Evolutionary conservation across 2,329 filamentous ascomycete species (phyloP), one percentile per base, ranked within the genome.

Genomic region (Arthrobotrys megalospora): DNA sequence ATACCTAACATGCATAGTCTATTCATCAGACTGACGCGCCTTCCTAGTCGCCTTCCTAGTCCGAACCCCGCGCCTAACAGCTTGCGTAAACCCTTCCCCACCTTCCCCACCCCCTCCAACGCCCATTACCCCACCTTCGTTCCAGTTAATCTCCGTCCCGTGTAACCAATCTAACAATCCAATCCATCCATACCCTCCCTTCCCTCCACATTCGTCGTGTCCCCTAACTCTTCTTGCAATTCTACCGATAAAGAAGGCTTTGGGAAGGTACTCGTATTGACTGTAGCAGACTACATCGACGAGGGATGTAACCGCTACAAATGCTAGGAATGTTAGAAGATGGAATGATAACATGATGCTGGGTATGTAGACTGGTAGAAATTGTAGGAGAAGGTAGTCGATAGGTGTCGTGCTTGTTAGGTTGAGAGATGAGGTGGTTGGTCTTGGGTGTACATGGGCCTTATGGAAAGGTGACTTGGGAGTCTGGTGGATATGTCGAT

Each of bases 341-440:
- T 94, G 92, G 41, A 91, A 90, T 7, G 90, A 89, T 47, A 93
- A 86, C n/a, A 88, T 80, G 19, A 90, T 84, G 0, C 91, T 88
- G 0, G 92, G 90, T 0, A 92, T 83, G 82, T 92, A 92, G 6
- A 90, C 84, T 0, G 92, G 91, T 0, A 92, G 73, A 82, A 91
- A 89, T 58, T 88, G 88, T 78, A 88, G 86, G 0, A 93, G 83
- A 6, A 93, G 84, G 58, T 91, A 88, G 0, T 90, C 87, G 0
- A 89, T 80, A 0, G 92, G 91, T 3, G 82, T 93, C 91, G 83
- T 93, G 91, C 75, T 91, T 89, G 78, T 90, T 88, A 91, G 86
- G 50, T 88, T 86, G 24, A 93, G 86, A 28, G 90, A 88, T 83
- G 89, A 91, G 0, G 90, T 89, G 1, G 88, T 86, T 24, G 83